phyloP scores from a whole-genome alignment of 176 grass and related monocot genomes.

The maize (Zea mays) region Zm-B73-REFERENCE-NAM-5.0 NC_050099.1:208315001-208315500 shows the following conservation, averaged over 20 bases:
- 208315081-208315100: too few species aligned
- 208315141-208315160: too few species aligned
- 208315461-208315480: conserved; percentile 13
- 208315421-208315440: background rate
- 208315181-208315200: background rate
- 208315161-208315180: too few species aligned
- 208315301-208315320: conserved; percentile 68
- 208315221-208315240: too few species aligned
- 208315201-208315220: too few species aligned
- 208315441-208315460: background rate
- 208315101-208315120: too few species aligned
- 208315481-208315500: background rate
- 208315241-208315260: conserved; percentile 75
- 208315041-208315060: background rate
- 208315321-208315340: conserved; percentile 54
- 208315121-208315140: too few species aligned
- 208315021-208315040: too few species aligned
- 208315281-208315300: conserved; percentile 66
- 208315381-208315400: conserved; percentile 40
- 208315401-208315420: conserved; percentile 2
- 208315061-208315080: background rate
- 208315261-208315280: conserved; percentile 93
- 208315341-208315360: conserved; percentile 58
- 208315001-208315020: too few species aligned
- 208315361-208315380: conserved; percentile 71